Conservation (phyloP, 441 rosid species). For the Geranium incanum region DNA sequence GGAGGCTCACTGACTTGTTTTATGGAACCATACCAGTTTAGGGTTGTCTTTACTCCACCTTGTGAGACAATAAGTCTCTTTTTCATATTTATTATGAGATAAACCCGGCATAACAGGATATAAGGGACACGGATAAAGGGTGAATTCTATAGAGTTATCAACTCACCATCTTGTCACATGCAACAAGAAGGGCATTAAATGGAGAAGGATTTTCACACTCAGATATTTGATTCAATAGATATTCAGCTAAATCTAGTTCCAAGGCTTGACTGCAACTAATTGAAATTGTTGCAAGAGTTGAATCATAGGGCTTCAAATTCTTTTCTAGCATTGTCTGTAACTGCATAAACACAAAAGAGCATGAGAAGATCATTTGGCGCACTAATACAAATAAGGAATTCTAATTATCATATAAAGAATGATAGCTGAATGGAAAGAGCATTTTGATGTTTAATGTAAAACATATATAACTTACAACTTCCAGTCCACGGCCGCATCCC, state of each 20-base stretch:
- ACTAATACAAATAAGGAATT: background rate
- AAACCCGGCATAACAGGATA: background rate
- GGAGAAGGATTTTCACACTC: conserved; percentile 38
- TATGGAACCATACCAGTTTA: background rate
- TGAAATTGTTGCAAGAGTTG: conserved; percentile 23
- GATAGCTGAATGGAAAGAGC: conserved; percentile 11
- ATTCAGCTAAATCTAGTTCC: conserved; percentile 77
- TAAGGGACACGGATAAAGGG: conserved; percentile 10
- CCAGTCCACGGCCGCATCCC: conserved; percentile 48
- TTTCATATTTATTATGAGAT: background rate
- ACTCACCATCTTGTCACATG: conserved; percentile 62
- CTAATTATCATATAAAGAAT: background rate
- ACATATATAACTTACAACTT: conserved; percentile 41
- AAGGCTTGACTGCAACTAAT: conserved; percentile 27
- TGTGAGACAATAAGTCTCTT: background rate
- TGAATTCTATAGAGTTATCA: conserved; percentile 16
- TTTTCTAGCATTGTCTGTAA: conserved; percentile 19
- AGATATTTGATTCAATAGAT: conserved; percentile 53
- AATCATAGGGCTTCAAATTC: conserved; percentile 22
- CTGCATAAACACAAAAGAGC: conserved; percentile 14
- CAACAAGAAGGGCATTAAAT: conserved; percentile 58
- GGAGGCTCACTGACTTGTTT: background rate
- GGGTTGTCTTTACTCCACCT: background rate
- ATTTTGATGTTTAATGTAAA: conserved; percentile 15
- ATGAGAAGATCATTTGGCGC: background rate